These are phyloP conservation scores for Botryotinia narcissicola DNA, from an alignment of 2,329 filamentous ascomycete species.

Conservation along the genomic window DNA sequence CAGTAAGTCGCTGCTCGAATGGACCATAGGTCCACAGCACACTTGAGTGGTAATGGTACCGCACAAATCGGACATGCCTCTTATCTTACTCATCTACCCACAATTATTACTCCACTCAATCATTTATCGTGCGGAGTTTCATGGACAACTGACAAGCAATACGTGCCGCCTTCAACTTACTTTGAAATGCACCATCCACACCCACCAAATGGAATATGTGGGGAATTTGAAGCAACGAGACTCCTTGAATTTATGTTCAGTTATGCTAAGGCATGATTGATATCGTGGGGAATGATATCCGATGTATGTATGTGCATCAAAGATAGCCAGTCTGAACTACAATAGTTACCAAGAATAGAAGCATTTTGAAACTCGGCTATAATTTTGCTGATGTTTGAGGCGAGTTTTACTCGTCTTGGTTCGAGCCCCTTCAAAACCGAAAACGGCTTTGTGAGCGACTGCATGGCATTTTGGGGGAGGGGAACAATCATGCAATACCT, in stretches of 20 bases:
- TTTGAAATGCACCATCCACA: background rate
- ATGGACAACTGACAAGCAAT: background rate
- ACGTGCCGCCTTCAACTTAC: background rate
- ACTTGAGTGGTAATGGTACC: background rate
- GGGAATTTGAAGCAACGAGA: background rate
- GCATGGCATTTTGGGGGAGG: background rate
- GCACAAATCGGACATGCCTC: background rate
- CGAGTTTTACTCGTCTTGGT: background rate
- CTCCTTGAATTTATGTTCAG: background rate
- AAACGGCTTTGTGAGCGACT: background rate
- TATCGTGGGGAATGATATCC: background rate
- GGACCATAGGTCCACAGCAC: background rate
- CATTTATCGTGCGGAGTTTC: background rate
- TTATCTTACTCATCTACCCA: background rate
- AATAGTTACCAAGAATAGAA: background rate
- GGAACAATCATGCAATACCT: background rate
- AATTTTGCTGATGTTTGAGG: background rate
- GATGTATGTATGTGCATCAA: background rate
- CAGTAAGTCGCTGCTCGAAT: background rate
- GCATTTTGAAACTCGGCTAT: background rate
- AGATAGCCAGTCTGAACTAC: background rate
- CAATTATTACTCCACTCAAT: background rate
- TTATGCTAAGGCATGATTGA: background rate
- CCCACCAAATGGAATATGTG: background rate
- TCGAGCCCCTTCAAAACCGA: background rate